Percentiles rank a stretch among this genome's conserved stretches.
Evolutionary conservation across 208 protist species (phyloP).

Genomic region (Leishmania martiniquensis): DNA sequence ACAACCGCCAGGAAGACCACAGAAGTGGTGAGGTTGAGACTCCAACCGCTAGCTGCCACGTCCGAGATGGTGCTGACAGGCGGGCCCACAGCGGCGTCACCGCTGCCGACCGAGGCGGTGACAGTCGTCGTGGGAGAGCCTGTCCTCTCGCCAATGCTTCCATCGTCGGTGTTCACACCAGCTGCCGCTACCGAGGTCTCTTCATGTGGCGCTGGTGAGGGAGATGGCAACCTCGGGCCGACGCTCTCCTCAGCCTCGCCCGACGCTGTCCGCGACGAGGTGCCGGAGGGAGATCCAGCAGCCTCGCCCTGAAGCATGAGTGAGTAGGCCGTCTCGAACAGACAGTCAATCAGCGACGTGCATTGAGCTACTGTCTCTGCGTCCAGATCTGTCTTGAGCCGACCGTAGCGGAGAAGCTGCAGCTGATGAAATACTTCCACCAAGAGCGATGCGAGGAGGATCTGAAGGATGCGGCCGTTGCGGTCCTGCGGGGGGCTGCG

Average conservation of each 20-base stretch:
- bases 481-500: slow-evolving; percentile 6
- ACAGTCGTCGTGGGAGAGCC: neutral
- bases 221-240: neutral
- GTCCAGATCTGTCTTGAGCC: slow-evolving; percentile 6
- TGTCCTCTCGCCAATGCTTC: neutral
- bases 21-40: slow-evolving; percentile 14
- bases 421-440: slow-evolving; percentile 38
- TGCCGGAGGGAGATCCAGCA: neutral
- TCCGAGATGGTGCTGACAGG: neutral
- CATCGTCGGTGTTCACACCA: neutral
- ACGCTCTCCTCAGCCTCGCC: neutral
- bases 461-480: slow-evolving; percentile 19
- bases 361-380: slow-evolving; percentile 24
- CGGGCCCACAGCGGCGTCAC: neutral
- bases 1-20: slow-evolving; percentile 58
- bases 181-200: neutral
- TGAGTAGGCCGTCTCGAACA: slow-evolving; percentile 13
- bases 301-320: neutral
- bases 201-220: neutral
- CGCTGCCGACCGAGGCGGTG: neutral
- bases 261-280: slow-evolving; percentile 11
- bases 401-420: slow-evolving; percentile 27
- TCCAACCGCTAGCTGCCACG: slow-evolving; percentile 8
- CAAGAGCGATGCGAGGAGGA: slow-evolving; percentile 33
- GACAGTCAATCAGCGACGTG: slow-evolving; percentile 24